phyloP scores from a whole-genome alignment of 2,329 filamentous ascomycete species.

The Thermoascus crustaceus region DNA sequence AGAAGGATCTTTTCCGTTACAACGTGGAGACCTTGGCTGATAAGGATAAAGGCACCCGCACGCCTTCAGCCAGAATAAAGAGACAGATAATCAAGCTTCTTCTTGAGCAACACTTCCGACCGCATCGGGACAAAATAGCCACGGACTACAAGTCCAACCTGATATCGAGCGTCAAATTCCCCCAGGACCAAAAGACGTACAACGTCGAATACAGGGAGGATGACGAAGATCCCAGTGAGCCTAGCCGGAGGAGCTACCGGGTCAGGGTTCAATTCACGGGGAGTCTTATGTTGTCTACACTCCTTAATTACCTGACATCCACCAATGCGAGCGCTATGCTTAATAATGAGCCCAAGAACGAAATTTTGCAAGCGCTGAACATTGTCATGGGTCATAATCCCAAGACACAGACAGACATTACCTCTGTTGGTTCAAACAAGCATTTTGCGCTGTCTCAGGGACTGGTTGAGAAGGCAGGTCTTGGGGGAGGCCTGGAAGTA shows the following conservation, averaged over 20 bases:
- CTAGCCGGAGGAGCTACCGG: slow-evolving; percentile 24
- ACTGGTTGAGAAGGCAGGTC: slow-evolving; percentile 25
- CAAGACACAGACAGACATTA: slow-evolving; percentile 33
- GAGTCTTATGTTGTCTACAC: slow-evolving; percentile 28
- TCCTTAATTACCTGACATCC: slow-evolving; percentile 39
- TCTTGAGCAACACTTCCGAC: slow-evolving; percentile 27
- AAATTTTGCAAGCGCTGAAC: slow-evolving; percentile 51
- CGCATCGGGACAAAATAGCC: slow-evolving; percentile 22
- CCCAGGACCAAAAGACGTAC: slow-evolving; percentile 14
- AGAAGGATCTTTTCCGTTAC: slow-evolving; percentile 34
- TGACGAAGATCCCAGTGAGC: slow-evolving; percentile 26
- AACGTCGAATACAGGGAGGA: slow-evolving; percentile 28
- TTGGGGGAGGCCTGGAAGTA: slow-evolving; percentile 48
- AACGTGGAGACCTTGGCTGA: slow-evolving; percentile 26
- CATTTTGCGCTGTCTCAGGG: slow-evolving; percentile 38
- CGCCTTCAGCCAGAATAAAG: slow-evolving; percentile 35
- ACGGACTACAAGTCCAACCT: slow-evolving; percentile 34
- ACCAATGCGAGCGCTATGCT: slow-evolving; percentile 29
- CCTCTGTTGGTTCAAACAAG: slow-evolving; percentile 46
- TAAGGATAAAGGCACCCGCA: slow-evolving; percentile 16
- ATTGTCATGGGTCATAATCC: slow-evolving; percentile 46
- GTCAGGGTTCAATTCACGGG: slow-evolving; percentile 29
- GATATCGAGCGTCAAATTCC: slow-evolving; percentile 22
- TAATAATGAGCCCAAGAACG: slow-evolving; percentile 37
- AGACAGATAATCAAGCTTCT: slow-evolving; percentile 43